phyloP scores from a whole-genome alignment of 768 basidiomycete genomes.

The Trametes sanguinea region DNA sequence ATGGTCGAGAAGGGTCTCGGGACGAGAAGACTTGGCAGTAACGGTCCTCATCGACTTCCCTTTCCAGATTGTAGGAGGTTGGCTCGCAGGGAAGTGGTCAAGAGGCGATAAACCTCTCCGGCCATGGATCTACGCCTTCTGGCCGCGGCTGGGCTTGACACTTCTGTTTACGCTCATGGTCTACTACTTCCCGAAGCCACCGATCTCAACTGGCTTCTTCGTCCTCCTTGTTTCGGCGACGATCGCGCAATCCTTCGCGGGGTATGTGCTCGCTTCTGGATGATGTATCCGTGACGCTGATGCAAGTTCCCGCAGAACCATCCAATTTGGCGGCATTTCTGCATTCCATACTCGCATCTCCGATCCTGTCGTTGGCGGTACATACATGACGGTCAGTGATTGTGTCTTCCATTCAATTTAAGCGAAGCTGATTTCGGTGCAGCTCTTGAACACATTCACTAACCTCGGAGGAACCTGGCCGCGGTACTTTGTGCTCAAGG shows the following conservation, averaged over 20 bases:
- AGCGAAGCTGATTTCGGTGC: constrained; percentile 1
- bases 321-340: constrained; percentile 99
- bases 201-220: constrained; percentile 78
- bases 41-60: constrained; percentile 97
- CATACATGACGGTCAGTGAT: constrained; percentile 92
- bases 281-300: too few species aligned
- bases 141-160: constrained; percentile 80
- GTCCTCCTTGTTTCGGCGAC: constrained; percentile 78
- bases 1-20: constrained; percentile 96
- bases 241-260: constrained; percentile 79
- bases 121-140: constrained; percentile 91
- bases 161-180: constrained; percentile 76
- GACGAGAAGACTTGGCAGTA: constrained; percentile 93
- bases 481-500: constrained; percentile 93
- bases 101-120: constrained; percentile 74
- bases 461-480: constrained; percentile 99
- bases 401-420: neutral
- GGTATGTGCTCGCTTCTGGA: constrained; percentile 37
- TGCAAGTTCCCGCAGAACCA: constrained; percentile 56
- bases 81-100: constrained; percentile 92
- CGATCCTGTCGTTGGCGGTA: constrained; percentile 95
- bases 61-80: constrained; percentile 94
- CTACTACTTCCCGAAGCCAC: constrained; percentile 79
- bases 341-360: constrained; percentile 97
- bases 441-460: constrained; percentile 93